phyloP scores from a whole-genome alignment of 2,329 filamentous ascomycete species.

The Alternaria sp. region DNA sequence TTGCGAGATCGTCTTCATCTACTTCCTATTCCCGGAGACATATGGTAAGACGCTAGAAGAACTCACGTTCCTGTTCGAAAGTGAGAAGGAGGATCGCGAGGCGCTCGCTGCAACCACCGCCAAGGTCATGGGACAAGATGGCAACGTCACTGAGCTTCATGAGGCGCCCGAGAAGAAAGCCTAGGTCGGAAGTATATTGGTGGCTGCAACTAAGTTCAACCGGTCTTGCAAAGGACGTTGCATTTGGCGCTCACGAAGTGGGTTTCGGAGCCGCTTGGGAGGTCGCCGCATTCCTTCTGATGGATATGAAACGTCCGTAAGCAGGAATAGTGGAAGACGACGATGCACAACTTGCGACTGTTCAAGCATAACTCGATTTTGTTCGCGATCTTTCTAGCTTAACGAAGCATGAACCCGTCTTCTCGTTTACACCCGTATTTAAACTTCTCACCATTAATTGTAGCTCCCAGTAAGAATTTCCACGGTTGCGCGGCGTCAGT shows the following conservation, averaged over 20 bases:
- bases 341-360: neutral
- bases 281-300: constrained; percentile 7
- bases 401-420: neutral
- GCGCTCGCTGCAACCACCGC: constrained; percentile 31
- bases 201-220: neutral
- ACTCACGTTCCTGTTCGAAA: constrained; percentile 46
- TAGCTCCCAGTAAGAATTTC: neutral
- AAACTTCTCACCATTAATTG: too few species aligned
- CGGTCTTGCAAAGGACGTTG: constrained; percentile 11
- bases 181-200: constrained; percentile 4
- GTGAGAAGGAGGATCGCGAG: constrained; percentile 36
- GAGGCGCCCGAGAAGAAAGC: constrained; percentile 41
- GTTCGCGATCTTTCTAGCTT: neutral
- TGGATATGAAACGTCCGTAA: constrained; percentile 8
- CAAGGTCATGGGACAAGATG: constrained; percentile 33
- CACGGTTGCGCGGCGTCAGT: neutral
- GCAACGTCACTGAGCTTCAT: constrained; percentile 32
- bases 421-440: neutral
- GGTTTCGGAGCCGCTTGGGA: neutral
- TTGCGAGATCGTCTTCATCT: constrained; percentile 49
- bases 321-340: neutral
- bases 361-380: neutral
- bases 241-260: constrained; percentile 17
- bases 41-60: constrained; percentile 48
- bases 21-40: constrained; percentile 48